phyloP scores from a whole-genome alignment of 176 grass and related monocot genomes.

The Oryza brachyantha region DNA sequence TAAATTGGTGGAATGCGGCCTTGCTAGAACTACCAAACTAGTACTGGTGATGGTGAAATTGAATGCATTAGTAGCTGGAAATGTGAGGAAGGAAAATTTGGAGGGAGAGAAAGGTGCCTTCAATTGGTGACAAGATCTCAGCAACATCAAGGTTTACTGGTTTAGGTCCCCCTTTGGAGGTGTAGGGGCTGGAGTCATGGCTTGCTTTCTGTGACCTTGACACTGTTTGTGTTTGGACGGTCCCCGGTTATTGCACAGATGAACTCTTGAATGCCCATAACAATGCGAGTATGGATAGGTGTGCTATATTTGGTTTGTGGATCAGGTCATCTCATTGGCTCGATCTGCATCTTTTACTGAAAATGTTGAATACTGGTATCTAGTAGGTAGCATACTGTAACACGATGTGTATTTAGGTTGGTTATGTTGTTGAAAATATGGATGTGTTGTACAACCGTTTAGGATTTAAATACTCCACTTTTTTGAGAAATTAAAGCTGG shows the following conservation, averaged over 20 bases:
- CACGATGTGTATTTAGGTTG: too few species aligned
- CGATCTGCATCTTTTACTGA: background rate
- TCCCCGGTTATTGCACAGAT: background rate
- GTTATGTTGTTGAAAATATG: too few species aligned
- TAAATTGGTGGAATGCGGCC: too few species aligned
- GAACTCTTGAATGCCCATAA: background rate
- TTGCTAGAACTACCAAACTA: background rate
- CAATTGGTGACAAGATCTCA: background rate
- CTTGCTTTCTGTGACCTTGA: background rate
- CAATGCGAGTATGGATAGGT: background rate
- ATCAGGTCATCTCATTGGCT: background rate
- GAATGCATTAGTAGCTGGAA: background rate
- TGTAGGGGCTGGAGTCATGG: background rate
- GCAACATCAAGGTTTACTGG: too few species aligned
- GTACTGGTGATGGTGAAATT: background rate
- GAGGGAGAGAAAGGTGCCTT: background rate
- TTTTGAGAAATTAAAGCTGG: too few species aligned
- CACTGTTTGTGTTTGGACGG: background rate
- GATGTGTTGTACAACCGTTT: too few species aligned
- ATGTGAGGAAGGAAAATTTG: conserved; percentile 2
- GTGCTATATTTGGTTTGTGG: background rate
- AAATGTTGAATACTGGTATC: too few species aligned
- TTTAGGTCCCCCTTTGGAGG: background rate
- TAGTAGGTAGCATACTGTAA: too few species aligned
- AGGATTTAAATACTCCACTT: too few species aligned